Conservation (phyloP, 2,329 filamentous ascomycete genomes). For the Xylaria multiplex region DNA sequence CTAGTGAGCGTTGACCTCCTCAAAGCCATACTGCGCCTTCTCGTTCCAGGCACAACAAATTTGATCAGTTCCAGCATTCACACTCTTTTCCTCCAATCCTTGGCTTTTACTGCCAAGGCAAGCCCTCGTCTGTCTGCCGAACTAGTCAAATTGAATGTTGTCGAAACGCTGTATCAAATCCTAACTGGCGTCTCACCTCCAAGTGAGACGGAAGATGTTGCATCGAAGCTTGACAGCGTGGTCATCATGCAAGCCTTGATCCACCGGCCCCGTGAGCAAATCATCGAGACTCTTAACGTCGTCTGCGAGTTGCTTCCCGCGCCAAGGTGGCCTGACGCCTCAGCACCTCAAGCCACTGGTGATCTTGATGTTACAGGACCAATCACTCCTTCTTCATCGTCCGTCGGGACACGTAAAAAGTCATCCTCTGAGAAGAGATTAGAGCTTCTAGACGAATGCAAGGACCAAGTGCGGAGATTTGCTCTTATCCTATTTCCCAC, state of each 20-base stretch:
- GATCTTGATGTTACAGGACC: conserved; percentile 53
- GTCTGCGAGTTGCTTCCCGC: conserved; percentile 92
- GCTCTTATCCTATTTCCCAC: conserved; percentile 93
- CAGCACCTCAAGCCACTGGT: conserved; percentile 46
- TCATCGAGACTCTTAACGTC: conserved; percentile 96
- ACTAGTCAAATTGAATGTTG: conserved; percentile 93
- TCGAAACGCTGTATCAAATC: conserved; percentile 97
- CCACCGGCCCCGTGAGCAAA: conserved; percentile 92
- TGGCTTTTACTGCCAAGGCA: conserved; percentile 88
- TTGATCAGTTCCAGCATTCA: conserved; percentile 94
- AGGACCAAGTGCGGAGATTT: conserved; percentile 87
- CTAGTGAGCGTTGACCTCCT: conserved; percentile 89
- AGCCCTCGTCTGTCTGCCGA: conserved; percentile 89
- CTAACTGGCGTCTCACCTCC: conserved; percentile 95
- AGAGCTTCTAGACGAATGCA: conserved; percentile 84
- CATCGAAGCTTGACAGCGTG: conserved; percentile 91
- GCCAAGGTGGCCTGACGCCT: conserved; percentile 66
- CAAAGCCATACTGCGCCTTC: conserved; percentile 82
- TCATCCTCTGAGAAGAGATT: conserved; percentile 81
- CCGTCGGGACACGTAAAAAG: conserved; percentile 59
- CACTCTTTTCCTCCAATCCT: conserved; percentile 91
- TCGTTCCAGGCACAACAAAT: conserved; percentile 94
- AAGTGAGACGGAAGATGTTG: conserved; percentile 77
- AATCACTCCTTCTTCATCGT: conserved; percentile 54
- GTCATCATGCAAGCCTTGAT: conserved; percentile 99